Base-by-base conservation (phyloP, 331 rosid genomes). In the Phaseolus coccineus region DNA sequence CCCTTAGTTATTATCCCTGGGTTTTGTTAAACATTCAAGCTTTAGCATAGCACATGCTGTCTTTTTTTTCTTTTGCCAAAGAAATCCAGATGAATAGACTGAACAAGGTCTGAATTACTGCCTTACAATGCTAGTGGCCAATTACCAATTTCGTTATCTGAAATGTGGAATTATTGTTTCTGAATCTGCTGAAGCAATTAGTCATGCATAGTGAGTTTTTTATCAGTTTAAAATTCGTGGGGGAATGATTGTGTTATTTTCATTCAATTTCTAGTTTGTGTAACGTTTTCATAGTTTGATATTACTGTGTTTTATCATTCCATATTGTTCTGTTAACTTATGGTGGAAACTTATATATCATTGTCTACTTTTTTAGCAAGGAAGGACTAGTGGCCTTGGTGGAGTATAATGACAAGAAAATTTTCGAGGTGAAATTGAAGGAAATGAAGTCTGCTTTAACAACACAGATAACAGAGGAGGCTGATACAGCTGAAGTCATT, bases 371-470 rank as follows among this genome's bases (percentile, higher is more conserved):
- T 35, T 82, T 82, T 89, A 96, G 99, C 46, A 96, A 96, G 90
- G 99, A 96, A 86, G 99, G 99, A 75, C 84, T 96, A 74, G 86
- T 85, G 10, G 67, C 94, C 67, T 90, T 96, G 88, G 99, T 93
- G 71, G 99, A 96, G 77, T 96, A 96, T 84, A 96, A 96, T 53
- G 99, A 92, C 8, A 96, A 93, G 97, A 96, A 96, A 81, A 93
- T 88, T 70, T 96, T 96, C 69, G 99, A 96, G 77, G 98, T 96
- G 88, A 96, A 87, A 81, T 93, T 96, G 8, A 96, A 87, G 84
- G 99, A 96, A 65, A 96, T 96, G 99, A 96, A 96, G 83, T 88
- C 98, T 83, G 91, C 95, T 85, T 81, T 96, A 80, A 96, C 99
- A 61, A 84, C 97, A 31, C 97, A 93, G 87, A 87, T 96, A 87